Base-by-base conservation (phyloP, 805 yeast genomes). In the Millerozyma miso region DNA sequence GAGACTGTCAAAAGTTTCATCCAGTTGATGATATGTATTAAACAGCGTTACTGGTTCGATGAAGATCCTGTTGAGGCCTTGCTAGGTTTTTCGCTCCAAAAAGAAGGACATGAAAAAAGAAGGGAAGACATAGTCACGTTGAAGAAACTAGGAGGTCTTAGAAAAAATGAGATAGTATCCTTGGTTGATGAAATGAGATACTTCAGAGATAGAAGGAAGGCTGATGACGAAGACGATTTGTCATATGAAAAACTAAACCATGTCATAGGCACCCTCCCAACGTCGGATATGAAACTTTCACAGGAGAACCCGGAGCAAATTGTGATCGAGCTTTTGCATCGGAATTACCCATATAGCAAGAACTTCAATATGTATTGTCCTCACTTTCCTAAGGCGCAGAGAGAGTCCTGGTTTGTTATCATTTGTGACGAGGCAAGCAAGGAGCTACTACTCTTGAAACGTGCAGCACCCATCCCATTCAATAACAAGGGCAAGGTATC, bases 341-440 rank as follows among this genome's bases (percentile, higher is more conserved):
- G 67, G n/a, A 80, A 77, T 41, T 52, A 47, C 18, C 72, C 80
- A 3, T 56, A 66, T 42, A 77, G 75, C 48, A 65, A 69, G 3
- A 89, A 83, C 36, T 85, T 80, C 67, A 78, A 77, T 49, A 77
- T 88, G 40, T 80, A 82, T 54, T 73, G 90, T 44, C 91, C 95
- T 2, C 79, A 77, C 52, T 93, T 87, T 66, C 95, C 96, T 36
- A 91, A 93, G 62, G 71, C 81, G 2, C 99, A 93, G 63, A 83
- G 88, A 55, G 98, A 93, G 59, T 80, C 95, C 0, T 93, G 99
- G 98, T 88, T 91, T 60, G 76, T 82, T 7, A 76, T 91, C 38
- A 51, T 82, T 7, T 67, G 77, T 46, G 79, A 81, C 47, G 63
- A 64, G 19, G 62, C 66, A 4, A 67, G 62, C 2, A 74, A 74